Evolutionary conservation across 495 filamentous ascomycete genomes (phyloP).

Genomic region (Pyrenopolyporus hunteri): DNA sequence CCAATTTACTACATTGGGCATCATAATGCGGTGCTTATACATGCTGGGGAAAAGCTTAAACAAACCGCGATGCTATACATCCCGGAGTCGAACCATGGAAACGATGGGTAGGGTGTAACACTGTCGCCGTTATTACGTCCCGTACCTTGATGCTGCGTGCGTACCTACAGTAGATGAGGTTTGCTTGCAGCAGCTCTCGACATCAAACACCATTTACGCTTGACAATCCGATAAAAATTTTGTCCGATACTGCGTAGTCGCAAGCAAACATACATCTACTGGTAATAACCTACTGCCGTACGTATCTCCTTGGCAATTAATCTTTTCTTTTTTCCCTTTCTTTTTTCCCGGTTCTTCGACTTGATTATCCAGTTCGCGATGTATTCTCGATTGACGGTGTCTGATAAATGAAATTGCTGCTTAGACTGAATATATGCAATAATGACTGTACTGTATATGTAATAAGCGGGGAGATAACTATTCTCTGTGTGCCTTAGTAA

Average conservation of each 20-base stretch:
- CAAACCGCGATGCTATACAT: constrained; percentile 1
- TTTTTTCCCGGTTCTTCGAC: background rate
- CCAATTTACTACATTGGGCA: constrained; percentile 7
- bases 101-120: no score
- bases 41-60: background rate
- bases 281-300: background rate
- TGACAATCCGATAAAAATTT: background rate
- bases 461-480: no score
- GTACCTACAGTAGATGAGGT: no score
- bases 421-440: no score
- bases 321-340: background rate
- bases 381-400: no score
- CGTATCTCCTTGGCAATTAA: background rate
- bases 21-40: background rate
- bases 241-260: background rate
- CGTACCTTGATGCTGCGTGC: no score
- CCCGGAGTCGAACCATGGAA: background rate
- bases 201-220: background rate
- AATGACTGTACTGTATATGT: no score
- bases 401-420: no score
- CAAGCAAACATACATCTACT: constrained; percentile 13
- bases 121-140: no score
- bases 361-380: background rate
- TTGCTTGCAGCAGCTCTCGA: constrained; percentile 17
- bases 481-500: no score